These are phyloP conservation scores for Phyllostachys edulis DNA, from an alignment of 176 grass and related monocot species.

Conservation along the genomic window DNA sequence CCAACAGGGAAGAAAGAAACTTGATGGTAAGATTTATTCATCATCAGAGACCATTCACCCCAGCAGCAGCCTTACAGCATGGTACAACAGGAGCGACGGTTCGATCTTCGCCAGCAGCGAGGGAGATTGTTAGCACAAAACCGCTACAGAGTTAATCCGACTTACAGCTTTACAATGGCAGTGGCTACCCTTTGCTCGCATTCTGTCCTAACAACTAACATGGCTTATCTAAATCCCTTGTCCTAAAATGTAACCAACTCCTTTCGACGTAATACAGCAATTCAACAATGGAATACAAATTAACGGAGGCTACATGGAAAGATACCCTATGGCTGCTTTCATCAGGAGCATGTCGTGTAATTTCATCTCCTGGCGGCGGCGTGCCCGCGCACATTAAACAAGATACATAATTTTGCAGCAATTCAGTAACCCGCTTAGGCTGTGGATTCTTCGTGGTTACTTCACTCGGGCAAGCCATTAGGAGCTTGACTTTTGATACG, in stretches of 20 bases:
- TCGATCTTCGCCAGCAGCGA: background rate
- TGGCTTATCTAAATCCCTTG: conserved; percentile 24
- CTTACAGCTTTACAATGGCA: conserved; percentile 44
- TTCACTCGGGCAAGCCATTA: conserved; percentile 38
- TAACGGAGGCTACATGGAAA: background rate
- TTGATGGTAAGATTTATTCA: background rate
- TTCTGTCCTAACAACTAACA: conserved; percentile 27
- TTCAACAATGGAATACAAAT: conserved; percentile 22
- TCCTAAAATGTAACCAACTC: conserved; percentile 31
- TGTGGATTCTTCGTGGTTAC: conserved; percentile 23
- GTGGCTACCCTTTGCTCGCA: background rate
- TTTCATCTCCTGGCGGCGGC: background rate
- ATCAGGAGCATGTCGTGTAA: background rate
- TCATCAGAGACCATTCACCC: background rate
- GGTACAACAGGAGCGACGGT: background rate
- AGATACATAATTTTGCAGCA: background rate
- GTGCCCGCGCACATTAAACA: background rate
- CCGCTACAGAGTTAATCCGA: background rate
- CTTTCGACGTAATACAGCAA: conserved; percentile 24
- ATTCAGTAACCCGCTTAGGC: background rate
- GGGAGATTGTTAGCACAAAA: conserved; percentile 5
- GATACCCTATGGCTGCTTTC: background rate
- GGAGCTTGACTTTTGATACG: conserved; percentile 46
- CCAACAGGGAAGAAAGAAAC: background rate
- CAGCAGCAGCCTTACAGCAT: background rate